Evolutionary conservation across 768 basidiomycete genomes (phyloP).

Genomic region (Panellus pusillus): DNA sequence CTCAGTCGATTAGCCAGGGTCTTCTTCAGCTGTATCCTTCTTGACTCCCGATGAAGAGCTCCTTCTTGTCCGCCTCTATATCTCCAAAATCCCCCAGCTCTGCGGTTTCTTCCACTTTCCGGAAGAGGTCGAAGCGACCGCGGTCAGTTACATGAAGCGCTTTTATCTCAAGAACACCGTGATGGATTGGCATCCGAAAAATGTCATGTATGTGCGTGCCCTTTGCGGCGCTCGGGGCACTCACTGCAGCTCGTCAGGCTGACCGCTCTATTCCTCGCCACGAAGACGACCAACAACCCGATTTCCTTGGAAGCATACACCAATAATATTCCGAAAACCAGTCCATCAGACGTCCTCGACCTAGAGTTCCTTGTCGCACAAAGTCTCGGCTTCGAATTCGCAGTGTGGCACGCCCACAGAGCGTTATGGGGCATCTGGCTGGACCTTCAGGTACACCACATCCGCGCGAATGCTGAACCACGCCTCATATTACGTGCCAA

Average conservation of each 20-base stretch:
- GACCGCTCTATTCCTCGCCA: slow-evolving; percentile 91
- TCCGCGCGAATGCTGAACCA: neutral
- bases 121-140: slow-evolving; percentile 92
- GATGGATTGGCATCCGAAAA: slow-evolving; percentile 99
- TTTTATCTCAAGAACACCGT: slow-evolving; percentile 98
- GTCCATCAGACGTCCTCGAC: slow-evolving; percentile 82
- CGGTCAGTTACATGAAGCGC: slow-evolving; percentile 88
- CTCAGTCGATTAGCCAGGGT: slow-evolving; percentile 55
- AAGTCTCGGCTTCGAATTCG: slow-evolving; percentile 91
- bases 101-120: slow-evolving; percentile 86
- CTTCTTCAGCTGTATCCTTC: slow-evolving; percentile 72
- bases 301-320: slow-evolving; percentile 87
- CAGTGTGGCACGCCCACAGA: slow-evolving; percentile 88
- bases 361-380: slow-evolving; percentile 97
- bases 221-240: neutral
- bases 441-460: slow-evolving; percentile 71
- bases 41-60: slow-evolving; percentile 81
- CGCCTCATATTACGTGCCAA: slow-evolving; percentile 1
- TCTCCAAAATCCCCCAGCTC: slow-evolving; percentile 80
- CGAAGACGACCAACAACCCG: slow-evolving; percentile 95
- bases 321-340: slow-evolving; percentile 77
- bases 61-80: slow-evolving; percentile 85
- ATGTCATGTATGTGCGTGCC: slow-evolving; percentile 80
- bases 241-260: slow-evolving; percentile 55
- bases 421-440: slow-evolving; percentile 88